Conservation (phyloP, 2,329 filamentous ascomycete species). For the Xylaria sp. region DNA sequence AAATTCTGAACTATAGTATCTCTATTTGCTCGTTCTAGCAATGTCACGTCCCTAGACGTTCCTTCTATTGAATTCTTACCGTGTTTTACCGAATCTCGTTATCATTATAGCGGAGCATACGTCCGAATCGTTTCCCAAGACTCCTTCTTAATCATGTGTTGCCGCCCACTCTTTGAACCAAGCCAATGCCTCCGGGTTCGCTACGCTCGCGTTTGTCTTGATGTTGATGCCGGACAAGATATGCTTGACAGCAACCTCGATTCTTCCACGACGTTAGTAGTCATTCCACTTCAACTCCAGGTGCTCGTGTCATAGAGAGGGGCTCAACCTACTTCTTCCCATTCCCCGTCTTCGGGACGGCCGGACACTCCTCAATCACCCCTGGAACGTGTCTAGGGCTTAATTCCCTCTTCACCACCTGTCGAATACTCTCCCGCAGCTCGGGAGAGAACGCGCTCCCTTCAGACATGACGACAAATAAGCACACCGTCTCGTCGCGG, state of each 20-base stretch:
- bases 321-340: conserved; percentile 85
- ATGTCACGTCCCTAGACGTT: not conserved
- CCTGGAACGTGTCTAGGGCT: conserved; percentile 89
- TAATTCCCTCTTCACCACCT: conserved; percentile 72
- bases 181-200: conserved; percentile 83
- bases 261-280: conserved; percentile 50
- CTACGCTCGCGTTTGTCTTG: conserved; percentile 90
- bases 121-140: not conserved
- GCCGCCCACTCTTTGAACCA: conserved; percentile 84
- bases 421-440: conserved; percentile 66
- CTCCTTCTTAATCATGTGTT: conserved; percentile 42
- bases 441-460: conserved; percentile 60
- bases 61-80: not conserved
- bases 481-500: conserved; percentile 80
- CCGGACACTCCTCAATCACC: conserved; percentile 74
- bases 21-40: not conserved
- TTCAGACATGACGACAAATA: conserved; percentile 80
- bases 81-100: not conserved
- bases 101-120: not conserved
- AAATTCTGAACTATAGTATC: too few relatives aligned
- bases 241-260: conserved; percentile 95
- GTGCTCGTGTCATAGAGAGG: not conserved
- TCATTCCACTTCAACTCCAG: conserved; percentile 14
- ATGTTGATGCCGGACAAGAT: conserved; percentile 86
- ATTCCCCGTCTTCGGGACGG: conserved; percentile 88